Evolutionary conservation across 345 rosid genomes (phyloP).

Genomic region (Psidium friedrichsthalianum): DNA sequence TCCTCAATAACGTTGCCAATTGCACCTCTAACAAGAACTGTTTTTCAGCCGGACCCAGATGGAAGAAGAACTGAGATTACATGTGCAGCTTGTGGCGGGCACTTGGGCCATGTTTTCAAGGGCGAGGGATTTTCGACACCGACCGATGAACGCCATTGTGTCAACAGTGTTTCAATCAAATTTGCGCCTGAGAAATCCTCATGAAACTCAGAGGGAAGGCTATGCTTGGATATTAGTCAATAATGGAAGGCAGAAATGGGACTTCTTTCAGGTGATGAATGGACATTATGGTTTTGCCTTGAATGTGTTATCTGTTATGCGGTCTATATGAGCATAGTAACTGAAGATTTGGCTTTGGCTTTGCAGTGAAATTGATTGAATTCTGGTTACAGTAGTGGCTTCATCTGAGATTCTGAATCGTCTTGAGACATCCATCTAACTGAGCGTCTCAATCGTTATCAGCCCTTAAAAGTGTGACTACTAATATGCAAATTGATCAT

Average conservation of each 20-base stretch:
- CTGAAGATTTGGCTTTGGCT: not conserved
- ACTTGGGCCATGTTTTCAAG: slow-evolving; percentile 71
- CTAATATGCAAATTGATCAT: not conserved
- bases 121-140: slow-evolving; percentile 63
- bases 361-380: not conserved
- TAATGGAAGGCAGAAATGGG: not conserved
- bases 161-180: slow-evolving; percentile 62
- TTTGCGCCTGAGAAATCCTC: slow-evolving; percentile 30
- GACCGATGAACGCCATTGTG: slow-evolving; percentile 60
- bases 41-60: slow-evolving; percentile 65
- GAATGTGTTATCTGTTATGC: not conserved
- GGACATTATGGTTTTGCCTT: not conserved
- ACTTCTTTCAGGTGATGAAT: not conserved
- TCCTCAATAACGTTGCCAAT: not conserved
- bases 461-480: not conserved
- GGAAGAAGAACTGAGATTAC: slow-evolving; percentile 61
- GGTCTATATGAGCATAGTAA: not conserved
- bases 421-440: not conserved
- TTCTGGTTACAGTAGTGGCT: not conserved
- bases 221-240: not conserved
- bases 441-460: not conserved
- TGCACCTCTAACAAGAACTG: not conserved
- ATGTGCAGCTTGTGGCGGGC: slow-evolving; percentile 72
- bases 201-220: not conserved
- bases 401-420: not conserved